Conservation (phyloP, 2,329 filamentous ascomycete genomes). For the Fonsecaea multimorphosa region DNA sequence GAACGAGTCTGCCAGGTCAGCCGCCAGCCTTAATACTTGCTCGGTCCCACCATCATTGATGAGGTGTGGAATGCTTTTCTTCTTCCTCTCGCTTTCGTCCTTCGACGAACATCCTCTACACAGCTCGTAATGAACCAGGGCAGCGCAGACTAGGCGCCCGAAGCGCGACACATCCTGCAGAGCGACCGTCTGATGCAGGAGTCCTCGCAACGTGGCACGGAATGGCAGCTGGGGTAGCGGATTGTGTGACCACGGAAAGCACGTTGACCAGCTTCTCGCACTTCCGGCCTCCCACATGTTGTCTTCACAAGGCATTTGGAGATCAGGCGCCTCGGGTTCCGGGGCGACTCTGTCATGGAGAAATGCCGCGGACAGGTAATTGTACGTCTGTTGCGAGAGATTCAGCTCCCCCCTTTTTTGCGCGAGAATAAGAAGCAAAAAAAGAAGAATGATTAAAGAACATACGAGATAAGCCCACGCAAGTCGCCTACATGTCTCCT, state of each 20-base stretch:
- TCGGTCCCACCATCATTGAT: background rate
- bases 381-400: background rate
- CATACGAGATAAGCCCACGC: conserved; percentile 9
- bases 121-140: conserved; percentile 6
- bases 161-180: conserved; percentile 2
- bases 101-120: background rate
- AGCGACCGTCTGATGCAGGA: conserved; percentile 3
- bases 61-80: background rate
- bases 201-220: conserved; percentile 4
- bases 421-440: too few relatives aligned
- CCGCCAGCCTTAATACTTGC: background rate
- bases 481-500: background rate
- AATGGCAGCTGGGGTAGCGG: background rate
- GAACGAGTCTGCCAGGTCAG: conserved; percentile 1
- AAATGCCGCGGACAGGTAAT: background rate
- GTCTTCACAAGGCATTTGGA: conserved; percentile 8
- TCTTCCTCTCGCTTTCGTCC: background rate
- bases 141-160: background rate
- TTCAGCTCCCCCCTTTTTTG: background rate
- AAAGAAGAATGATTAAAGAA: too few relatives aligned
- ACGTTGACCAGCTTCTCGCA: background rate
- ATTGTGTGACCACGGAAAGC: conserved; percentile 3
- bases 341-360: background rate
- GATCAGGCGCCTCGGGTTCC: background rate
- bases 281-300: conserved; percentile 3